Conservation (phyloP, 192 early-diverging fungal species). For the Entophlyctis luteolus region DNA sequence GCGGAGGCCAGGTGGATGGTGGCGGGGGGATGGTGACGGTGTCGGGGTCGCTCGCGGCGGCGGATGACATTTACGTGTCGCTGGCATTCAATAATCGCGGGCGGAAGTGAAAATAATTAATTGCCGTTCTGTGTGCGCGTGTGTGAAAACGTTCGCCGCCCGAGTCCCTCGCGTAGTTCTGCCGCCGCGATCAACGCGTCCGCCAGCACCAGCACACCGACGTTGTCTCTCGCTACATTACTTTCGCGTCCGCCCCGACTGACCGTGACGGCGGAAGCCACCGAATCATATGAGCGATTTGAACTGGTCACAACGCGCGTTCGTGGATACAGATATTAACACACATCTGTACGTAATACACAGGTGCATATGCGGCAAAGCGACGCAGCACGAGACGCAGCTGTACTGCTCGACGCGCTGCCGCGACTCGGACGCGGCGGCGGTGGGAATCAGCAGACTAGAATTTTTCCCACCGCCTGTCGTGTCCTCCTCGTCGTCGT, state of each 20-base stretch:
- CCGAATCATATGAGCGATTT: neutral
- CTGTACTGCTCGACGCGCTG: neutral
- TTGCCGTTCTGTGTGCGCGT: neutral
- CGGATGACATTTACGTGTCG: slow-evolving; percentile 13
- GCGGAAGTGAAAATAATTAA: neutral
- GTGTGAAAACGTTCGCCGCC: neutral
- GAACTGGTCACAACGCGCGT: neutral
- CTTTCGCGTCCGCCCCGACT: neutral
- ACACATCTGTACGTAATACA: neutral
- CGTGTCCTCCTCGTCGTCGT: neutral
- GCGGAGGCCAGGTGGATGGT: neutral
- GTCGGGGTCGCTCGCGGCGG: neutral
- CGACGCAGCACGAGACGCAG: neutral
- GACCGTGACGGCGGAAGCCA: neutral
- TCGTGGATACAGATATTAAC: neutral
- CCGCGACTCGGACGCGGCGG: neutral
- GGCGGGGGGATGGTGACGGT: slow-evolving; percentile 16
- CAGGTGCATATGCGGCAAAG: slow-evolving; percentile 2
- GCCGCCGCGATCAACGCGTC: neutral
- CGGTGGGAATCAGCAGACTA: neutral
- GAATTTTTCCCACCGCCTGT: neutral
- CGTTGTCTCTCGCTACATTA: neutral
- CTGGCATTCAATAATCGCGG: slow-evolving; percentile 13
- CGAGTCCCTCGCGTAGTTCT: neutral
- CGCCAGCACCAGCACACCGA: neutral